Base-by-base conservation (phyloP, 306 rosid species). In the Medicago ruthenica region DNA sequence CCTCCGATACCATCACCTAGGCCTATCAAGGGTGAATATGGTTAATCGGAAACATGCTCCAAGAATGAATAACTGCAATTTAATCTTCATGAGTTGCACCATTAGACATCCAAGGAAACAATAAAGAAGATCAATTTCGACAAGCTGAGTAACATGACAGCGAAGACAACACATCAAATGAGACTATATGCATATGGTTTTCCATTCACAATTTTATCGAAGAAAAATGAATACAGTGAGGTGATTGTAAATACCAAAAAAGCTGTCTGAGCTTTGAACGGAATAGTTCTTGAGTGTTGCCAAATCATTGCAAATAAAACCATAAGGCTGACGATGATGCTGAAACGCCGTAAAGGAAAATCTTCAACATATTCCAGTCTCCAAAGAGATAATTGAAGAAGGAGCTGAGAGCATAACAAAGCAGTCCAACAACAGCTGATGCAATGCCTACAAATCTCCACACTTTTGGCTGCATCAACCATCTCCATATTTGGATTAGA, bases 361-460 rank as follows among this genome's bases (percentile, higher is more conserved):
- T 59, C 42, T 60, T 59, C 2, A 44, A 42, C 0, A 41, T 3
- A 16, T 16, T 73, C 77, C 69, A 42, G 0, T 59, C 0, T 24
- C 77, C 77, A 31, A 41, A 67, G 8, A 76, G n/a, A n/a, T 21
- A 7, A 31, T 40, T 53, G 57, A 67, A 76, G n/a, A 74, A n/a
- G 6, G 74, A 76, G 7, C 74, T 53, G 9, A 76, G 39, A 39
- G 45, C 67, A 0, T 20, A 76, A 53, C 55, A 76, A 0, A 76
- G 6, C 4, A 76, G 10, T 53, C 80, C 58, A 40, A 66, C 34
- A 5, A 66, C 18, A 22, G 14, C 5, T 37, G 67, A 76, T 65
- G 10, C 57, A 51, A 65, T 21, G 12, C 67, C 37, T 0, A 66
- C 36, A 53, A 37, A 14, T 21, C 31, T 66, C 67, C 67, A 66